phyloP scores from a whole-genome alignment of 768 basidiomycete species.

The Lentinula detonsa region DNA sequence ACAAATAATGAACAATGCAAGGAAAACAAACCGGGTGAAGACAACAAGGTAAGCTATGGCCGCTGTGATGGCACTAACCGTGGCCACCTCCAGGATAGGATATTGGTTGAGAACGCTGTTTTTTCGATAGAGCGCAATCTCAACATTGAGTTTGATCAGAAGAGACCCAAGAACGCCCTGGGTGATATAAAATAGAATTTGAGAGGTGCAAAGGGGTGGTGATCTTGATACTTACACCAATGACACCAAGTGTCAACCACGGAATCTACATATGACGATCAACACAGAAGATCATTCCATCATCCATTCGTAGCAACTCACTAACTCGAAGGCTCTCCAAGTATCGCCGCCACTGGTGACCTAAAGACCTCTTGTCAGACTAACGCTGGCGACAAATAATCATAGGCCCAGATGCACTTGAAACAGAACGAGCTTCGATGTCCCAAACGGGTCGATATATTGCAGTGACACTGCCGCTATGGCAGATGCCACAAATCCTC shows the following conservation, averaged over 20 bases:
- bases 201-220: not conserved
- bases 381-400: not conserved
- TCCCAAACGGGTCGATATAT: constrained; percentile 82
- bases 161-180: constrained; percentile 64
- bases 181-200: constrained; percentile 2
- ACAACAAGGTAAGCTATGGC: constrained; percentile 68
- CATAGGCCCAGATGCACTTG: constrained; percentile 35
- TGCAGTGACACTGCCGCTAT: constrained; percentile 83
- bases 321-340: constrained; percentile 72
- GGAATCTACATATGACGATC: constrained; percentile 43
- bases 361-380: constrained; percentile 17
- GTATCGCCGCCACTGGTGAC: constrained; percentile 53
- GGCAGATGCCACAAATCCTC: constrained; percentile 85
- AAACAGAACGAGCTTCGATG: constrained; percentile 77
- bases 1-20: not conserved
- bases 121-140: constrained; percentile 54
- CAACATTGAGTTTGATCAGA: constrained; percentile 61
- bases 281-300: not conserved
- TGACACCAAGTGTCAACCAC: constrained; percentile 58
- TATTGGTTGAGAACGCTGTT: constrained; percentile 50
- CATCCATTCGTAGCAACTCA: constrained; percentile 20
- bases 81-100: constrained; percentile 62
- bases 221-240: constrained; percentile 38
- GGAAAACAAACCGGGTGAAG: constrained; percentile 44
- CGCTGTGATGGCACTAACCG: constrained; percentile 60